A percentile compares a stretch with the other conserved stretches of the same genome.
phyloP scores from a whole-genome alignment of 179 eudicot species.

The Silene vulgaris region DNA sequence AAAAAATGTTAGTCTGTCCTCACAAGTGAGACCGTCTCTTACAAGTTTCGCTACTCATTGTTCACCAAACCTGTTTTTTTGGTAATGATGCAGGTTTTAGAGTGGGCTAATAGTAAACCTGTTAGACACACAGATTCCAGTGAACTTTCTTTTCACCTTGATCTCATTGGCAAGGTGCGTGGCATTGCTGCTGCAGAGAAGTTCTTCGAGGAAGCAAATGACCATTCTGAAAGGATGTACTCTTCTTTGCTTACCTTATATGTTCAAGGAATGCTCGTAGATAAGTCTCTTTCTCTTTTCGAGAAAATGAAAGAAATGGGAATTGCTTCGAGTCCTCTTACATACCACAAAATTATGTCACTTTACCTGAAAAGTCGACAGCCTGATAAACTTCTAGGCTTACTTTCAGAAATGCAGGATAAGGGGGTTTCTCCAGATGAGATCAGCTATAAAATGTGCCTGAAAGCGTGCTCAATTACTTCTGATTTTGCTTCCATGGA shows the following conservation, averaged over 20 bases:
- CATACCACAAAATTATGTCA: constrained; percentile 48
- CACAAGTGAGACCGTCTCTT: background rate
- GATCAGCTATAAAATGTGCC: constrained; percentile 45
- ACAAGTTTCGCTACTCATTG: background rate
- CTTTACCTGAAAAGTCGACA: constrained; percentile 35
- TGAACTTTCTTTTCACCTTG: constrained; percentile 45
- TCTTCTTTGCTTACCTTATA: too few relatives aligned
- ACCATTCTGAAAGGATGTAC: background rate
- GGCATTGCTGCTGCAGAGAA: constrained; percentile 56
- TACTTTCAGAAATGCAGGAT: constrained; percentile 41
- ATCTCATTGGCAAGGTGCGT: constrained; percentile 48
- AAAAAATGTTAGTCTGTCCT: too few relatives aligned
- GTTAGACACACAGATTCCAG: constrained; percentile 21
- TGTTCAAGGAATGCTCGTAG: too few relatives aligned
- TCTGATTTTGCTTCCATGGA: constrained; percentile 39
- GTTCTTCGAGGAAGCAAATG: constrained; percentile 34
- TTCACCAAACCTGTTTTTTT: background rate
- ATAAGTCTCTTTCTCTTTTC: constrained; percentile 28
- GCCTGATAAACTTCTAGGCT: constrained; percentile 36
- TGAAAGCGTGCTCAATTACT: constrained; percentile 37
- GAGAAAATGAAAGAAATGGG: constrained; percentile 50
- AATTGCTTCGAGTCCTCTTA: constrained; percentile 31
- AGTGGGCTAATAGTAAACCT: constrained; percentile 34
- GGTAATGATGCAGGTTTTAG: constrained; percentile 37
- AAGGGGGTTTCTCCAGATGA: background rate